Percentiles rank a stretch among this genome's conserved stretches.
phyloP scores from a whole-genome alignment of 2,329 filamentous ascomycete species.

The Rhinocladiella similis region DNA sequence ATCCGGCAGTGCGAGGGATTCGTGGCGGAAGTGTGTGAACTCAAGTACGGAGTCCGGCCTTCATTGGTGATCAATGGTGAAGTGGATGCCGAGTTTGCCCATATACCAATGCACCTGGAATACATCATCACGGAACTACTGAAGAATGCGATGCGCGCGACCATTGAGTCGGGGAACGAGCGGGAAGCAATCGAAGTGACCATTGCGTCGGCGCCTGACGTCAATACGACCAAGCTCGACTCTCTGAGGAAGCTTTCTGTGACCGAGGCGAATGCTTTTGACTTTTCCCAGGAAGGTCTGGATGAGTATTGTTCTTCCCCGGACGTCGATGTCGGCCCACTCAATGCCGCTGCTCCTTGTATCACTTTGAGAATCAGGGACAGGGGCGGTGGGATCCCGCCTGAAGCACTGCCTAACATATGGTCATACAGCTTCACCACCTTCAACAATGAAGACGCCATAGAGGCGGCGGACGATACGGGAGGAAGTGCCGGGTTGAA shows the following conservation, averaged over 20 bases:
- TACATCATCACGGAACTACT: constrained; percentile 96
- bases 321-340: constrained; percentile 22
- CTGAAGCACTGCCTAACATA: constrained; percentile 79
- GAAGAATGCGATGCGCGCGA: constrained; percentile 95
- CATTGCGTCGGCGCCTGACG: constrained; percentile 70
- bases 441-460: constrained; percentile 68
- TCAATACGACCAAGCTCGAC: constrained; percentile 36
- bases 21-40: constrained; percentile 93
- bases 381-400: constrained; percentile 87
- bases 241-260: constrained; percentile 26
- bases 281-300: constrained; percentile 29
- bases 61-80: constrained; percentile 79
- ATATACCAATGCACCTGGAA: constrained; percentile 92
- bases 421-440: constrained; percentile 99
- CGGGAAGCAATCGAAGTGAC: constrained; percentile 86
- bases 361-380: constrained; percentile 96
- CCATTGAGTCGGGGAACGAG: constrained; percentile 78
- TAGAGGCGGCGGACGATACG: constrained; percentile 44
- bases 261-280: constrained; percentile 23
- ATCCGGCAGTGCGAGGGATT: constrained; percentile 84
- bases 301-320: constrained; percentile 27
- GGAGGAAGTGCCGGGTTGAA: constrained; percentile 65
- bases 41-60: constrained; percentile 89
- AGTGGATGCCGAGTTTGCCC: constrained; percentile 83
- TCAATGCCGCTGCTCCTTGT: constrained; percentile 63